A percentile compares a stretch with the other conserved stretches of the same genome.
Conservation (phyloP, 306 rosid species). For the Dicorynia guianensis region DNA sequence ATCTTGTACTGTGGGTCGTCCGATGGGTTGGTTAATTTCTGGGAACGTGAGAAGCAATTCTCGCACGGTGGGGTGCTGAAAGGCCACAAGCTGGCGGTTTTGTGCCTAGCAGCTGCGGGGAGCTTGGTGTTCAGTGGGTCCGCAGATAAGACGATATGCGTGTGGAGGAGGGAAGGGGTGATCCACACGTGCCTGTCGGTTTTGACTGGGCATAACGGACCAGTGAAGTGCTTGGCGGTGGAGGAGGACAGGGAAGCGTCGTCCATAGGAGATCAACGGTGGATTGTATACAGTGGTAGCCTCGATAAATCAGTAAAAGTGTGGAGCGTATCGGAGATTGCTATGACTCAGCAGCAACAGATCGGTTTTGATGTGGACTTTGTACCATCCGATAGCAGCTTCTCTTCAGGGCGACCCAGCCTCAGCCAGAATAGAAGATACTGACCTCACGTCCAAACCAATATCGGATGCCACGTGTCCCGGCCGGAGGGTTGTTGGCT, state of each 20-base stretch:
- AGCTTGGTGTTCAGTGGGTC: conserved; percentile 74
- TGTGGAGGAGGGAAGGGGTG: conserved; percentile 75
- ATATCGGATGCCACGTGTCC: too few relatives aligned
- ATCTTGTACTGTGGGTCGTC: conserved; percentile 80
- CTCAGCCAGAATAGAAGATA: conserved; percentile 30
- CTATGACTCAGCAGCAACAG: conserved; percentile 37
- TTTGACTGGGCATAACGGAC: conserved; percentile 81
- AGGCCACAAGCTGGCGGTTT: conserved; percentile 83
- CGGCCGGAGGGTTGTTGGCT: too few relatives aligned
- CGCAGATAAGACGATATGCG: conserved; percentile 84
- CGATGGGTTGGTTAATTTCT: conserved; percentile 80
- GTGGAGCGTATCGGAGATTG: conserved; percentile 71
- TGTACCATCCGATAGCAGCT: conserved; percentile 59
- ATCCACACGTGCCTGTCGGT: conserved; percentile 82
- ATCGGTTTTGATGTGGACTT: conserved; percentile 50
- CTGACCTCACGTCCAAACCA: background rate
- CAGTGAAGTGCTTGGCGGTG: conserved; percentile 87
- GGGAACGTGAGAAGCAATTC: conserved; percentile 66
- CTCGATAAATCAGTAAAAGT: conserved; percentile 94
- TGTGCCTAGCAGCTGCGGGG: conserved; percentile 75
- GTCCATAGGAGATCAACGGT: conserved; percentile 45
- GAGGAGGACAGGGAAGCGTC: conserved; percentile 54
- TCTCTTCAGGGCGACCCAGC: conserved; percentile 55
- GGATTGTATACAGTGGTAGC: conserved; percentile 89
- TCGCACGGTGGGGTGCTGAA: conserved; percentile 76